Base-by-base conservation (phyloP, 306 rosid genomes). In the Gastrolobium villosum region DNA sequence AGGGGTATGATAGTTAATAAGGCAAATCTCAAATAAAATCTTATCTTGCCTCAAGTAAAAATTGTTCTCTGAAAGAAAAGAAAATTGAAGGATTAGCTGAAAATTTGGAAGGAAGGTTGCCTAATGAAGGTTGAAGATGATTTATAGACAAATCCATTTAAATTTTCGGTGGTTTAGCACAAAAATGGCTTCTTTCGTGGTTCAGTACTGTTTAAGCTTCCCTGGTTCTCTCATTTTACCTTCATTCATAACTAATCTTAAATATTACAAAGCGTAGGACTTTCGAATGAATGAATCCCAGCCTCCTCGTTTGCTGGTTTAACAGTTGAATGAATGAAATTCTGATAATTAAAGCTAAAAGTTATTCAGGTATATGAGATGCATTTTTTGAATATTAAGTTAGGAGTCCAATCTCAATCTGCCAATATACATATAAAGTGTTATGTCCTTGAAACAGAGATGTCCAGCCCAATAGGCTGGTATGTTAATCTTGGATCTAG, bases 1-100 rank as follows among this genome's bases (percentile, higher is more conserved):
- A 48, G 14, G 34, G 15, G 37, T 48, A 48, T 46, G 63, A 75
- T 57, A 9, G 28, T n/a, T 61, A 43, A 44, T 39, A 26, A 72
- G 69, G 70, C 73, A 65, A 41, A 73, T 5, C 11, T 73, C 63
- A 54, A 41, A 53, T 13, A 44, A 50, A 39, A 70, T 52, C 55
- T 77, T 44, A 52, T 56, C 63, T 48, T 2, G 14, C 7, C 34
- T 37, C 56, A 48, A 28, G 56, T 70, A 10, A 62, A 62, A 61
- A 2, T 31, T 52, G 0, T 7, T 72, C 5, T 62, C 35, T 26
- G 46, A 26, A 60, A 56, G 52, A 69, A 49, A 15, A 13, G 5
- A 32, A 67, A 77, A 53, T 14, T 14, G 28, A 15, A 5, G 59
- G 36, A 55, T 15, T 55, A 28, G 36, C 4, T 6, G 28, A 55